phyloP scores from a whole-genome alignment of 768 basidiomycete genomes.

The Gautieria morchelliformis region DNA sequence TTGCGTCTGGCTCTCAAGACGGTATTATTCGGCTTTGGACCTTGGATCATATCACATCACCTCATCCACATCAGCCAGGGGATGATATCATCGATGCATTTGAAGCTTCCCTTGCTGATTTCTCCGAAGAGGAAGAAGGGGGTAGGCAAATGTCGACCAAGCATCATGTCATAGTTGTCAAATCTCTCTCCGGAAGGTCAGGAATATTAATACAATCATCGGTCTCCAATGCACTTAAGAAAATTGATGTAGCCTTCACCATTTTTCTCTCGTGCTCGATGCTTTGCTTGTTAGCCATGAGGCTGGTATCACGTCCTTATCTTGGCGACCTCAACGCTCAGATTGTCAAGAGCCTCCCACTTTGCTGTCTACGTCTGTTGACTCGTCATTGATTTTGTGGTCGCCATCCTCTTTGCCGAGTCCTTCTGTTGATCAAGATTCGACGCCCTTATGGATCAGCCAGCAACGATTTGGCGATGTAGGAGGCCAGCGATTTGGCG shows the following conservation, averaged over 20 bases:
- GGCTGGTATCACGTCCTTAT: constrained; percentile 79
- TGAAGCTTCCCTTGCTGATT: constrained; percentile 67
- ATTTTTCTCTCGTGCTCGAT: constrained; percentile 82
- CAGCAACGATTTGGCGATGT: constrained; percentile 89
- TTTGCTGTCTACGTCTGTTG: constrained; percentile 87
- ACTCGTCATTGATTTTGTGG: constrained; percentile 95
- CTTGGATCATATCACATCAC: constrained; percentile 42
- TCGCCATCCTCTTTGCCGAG: constrained; percentile 52
- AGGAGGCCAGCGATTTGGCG: constrained; percentile 82
- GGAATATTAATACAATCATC: background rate
- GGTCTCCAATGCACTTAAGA: background rate
- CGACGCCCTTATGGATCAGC: constrained; percentile 80
- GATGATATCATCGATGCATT: constrained; percentile 84
- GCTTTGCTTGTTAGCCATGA: constrained; percentile 96
- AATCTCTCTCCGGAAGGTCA: constrained; percentile 33
- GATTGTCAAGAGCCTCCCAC: constrained; percentile 28
- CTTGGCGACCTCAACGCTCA: constrained; percentile 53
- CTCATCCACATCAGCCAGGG: constrained; percentile 16
- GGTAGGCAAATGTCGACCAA: constrained; percentile 85
- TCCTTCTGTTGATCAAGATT: constrained; percentile 22
- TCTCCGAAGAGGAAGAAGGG: constrained; percentile 67
- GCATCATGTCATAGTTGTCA: constrained; percentile 67
- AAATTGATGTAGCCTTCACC: constrained; percentile 25
- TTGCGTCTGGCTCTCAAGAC: constrained; percentile 96
- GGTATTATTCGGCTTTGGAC: constrained; percentile 90